Percentiles rank a stretch among this genome's conserved stretches.
Evolutionary conservation across 2,329 filamentous ascomycete species (phyloP).

Genomic region (Penicillium sp.): DNA sequence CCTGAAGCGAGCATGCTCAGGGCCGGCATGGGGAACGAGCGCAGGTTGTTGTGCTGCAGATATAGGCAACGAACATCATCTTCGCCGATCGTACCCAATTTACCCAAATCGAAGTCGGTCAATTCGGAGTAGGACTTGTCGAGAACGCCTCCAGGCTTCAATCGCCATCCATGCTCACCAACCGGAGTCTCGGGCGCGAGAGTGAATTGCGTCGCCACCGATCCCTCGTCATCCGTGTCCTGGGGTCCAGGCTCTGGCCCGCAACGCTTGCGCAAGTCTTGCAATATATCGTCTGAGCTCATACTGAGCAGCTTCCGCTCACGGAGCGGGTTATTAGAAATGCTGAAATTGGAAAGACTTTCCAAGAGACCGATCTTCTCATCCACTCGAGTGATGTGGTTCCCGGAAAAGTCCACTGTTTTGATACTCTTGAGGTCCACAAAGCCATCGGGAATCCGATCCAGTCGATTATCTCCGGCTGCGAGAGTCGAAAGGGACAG

Average conservation of each 20-base stretch:
- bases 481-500: constrained; percentile 64
- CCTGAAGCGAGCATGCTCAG: constrained; percentile 66
- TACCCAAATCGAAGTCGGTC: constrained; percentile 48
- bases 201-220: constrained; percentile 37
- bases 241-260: constrained; percentile 46
- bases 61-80: constrained; percentile 54
- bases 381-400: constrained; percentile 71
- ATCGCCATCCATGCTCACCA: constrained; percentile 29
- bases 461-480: constrained; percentile 75
- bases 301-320: constrained; percentile 82
- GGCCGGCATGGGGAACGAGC: constrained; percentile 59
- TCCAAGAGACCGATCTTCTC: constrained; percentile 75
- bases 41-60: constrained; percentile 72
- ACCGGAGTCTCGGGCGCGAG: constrained; percentile 41
- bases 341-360: constrained; percentile 63
- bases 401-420: constrained; percentile 76
- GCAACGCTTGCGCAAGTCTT: constrained; percentile 59
- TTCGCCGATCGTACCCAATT: constrained; percentile 40
- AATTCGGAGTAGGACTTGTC: constrained; percentile 64
- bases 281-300: constrained; percentile 73
- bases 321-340: constrained; percentile 83
- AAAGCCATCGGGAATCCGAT: constrained; percentile 70
- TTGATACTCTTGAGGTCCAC: constrained; percentile 60
- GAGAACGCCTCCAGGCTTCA: constrained; percentile 46
- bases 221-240: constrained; percentile 36